Conservation (phyloP, 2,329 filamentous ascomycete genomes). For the Pestalotiopsis sp. region DNA sequence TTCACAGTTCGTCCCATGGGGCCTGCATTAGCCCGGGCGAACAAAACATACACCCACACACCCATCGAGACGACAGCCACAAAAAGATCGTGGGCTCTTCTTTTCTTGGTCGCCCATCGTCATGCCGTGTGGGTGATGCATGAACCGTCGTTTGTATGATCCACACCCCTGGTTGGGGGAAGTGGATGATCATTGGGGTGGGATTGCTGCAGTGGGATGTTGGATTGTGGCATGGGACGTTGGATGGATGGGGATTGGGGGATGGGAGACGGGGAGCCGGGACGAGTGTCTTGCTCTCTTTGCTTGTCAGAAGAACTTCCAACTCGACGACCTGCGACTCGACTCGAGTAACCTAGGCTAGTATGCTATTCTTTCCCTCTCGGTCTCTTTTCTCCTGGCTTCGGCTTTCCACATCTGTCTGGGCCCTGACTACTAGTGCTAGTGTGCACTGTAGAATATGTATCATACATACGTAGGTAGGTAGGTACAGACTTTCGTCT, state of each 20-base stretch:
- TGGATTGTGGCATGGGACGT: too few relatives aligned
- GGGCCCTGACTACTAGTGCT: not conserved
- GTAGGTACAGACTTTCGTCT: not conserved
- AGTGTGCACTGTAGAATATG: not conserved
- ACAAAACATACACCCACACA: not conserved
- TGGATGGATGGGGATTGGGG: too few relatives aligned
- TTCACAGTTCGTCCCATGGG: not conserved
- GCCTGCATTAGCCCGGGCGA: not conserved
- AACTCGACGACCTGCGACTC: not conserved
- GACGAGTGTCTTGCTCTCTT: not conserved
- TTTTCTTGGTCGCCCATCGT: not conserved
- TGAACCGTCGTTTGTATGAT: constrained; percentile 14
- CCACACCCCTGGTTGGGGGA: constrained; percentile 9
- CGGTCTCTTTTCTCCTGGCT: not conserved
- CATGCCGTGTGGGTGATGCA: not conserved
- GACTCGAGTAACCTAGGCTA: too few relatives aligned
- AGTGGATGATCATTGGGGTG: not conserved
- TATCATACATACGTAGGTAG: not conserved
- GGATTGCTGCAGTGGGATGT: too few relatives aligned
- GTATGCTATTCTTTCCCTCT: not conserved
- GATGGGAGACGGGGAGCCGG: not conserved
- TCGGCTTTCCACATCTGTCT: not conserved
- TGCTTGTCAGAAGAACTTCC: too few relatives aligned
- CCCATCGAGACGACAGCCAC: constrained; percentile 4
- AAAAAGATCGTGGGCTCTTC: not conserved